Base-by-base conservation (phyloP, 495 filamentous ascomycete genomes). In the Aspergillus wentii region DNA sequence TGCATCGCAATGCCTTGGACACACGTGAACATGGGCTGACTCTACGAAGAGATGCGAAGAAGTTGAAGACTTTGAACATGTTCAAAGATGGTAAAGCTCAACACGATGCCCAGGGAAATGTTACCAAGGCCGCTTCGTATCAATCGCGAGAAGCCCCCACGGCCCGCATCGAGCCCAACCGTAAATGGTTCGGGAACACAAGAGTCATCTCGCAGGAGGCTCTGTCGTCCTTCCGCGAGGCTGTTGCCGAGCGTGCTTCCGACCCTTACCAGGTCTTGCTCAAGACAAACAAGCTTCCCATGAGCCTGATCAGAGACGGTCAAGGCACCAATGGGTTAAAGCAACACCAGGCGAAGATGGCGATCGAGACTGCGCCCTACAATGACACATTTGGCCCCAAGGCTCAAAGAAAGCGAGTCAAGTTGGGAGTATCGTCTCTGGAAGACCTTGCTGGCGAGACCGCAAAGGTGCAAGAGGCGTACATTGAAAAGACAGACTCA, bases 221-320 rank as follows among this genome's bases (percentile, higher is more conserved):
- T 16, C 69, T 92, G 43, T 75, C 68, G 17, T 80, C 82, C 2
- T 98, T 98, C 65, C 81, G 94, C 31, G 86, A 94, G 41, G 94
- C 92, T 10, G 89, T 97, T 59, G 86, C 86, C 8, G 89, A 89
- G 62, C 82, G 86, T 62, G 80, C 85, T 15, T 80, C 82, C 15
- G 91, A 98, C 56, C 94, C 94, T 1, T 95, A 95, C 64, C 78
- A 84, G 37, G 89, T 94, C 31, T 78, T 97, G 8, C 67, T 98
- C 21, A 95, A 95, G 69, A 83, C 82, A 33, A 97, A 97, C 61
- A 97, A 97, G 65, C 66, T 95, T 26, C 86, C 88, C 15, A 86
- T 94, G 86, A 85, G 70, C 34, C 66, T 90, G 54, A 84, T 91
- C 43, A 64, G 74, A 43, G 85, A 88, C 42, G 73, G 73, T 26